Base-by-base conservation (phyloP, 768 basidiomycete species). In the Collybia sordida region DNA sequence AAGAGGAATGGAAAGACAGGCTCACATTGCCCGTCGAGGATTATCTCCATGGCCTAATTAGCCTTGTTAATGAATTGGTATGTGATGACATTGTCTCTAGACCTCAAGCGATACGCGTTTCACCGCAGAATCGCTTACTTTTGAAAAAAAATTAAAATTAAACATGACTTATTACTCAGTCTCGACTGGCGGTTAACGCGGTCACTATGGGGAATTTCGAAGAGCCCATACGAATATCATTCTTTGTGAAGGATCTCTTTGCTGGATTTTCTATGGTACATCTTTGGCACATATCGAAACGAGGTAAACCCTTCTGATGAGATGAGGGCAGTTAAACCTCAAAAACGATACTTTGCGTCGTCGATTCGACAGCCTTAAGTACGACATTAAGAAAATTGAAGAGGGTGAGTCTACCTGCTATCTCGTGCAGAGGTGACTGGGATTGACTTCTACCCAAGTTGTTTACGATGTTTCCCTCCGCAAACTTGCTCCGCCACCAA, bases 351-450 rank as follows among this genome's bases (percentile, higher is more conserved):
- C 72, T 0, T 69, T 93, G 15, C 82, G 90, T 3, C 79, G 88
- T 51, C 72, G 89, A 46, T 93, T 88, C 60, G 90, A 92, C 60
- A 82, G 86, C 54, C 71, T 92, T 27, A 92, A 93, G 60, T 93
- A 92, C 54, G 90, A 91, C 62, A 79, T 93, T 53, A 91, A 91
- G 65, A 91, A 90, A 59, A 87, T 93, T 15, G 90, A 92, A 70
- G 90, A 92, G 83, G 90, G 90, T 81, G 49, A 42, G 72, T 56
- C 24, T 35, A 15, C 23, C 21, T 24, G 15, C 42, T 23, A 21
- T 42, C 38, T n/a, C 47, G 42, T 23, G 22, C 28, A 27, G 14
- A 28, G 25, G 47, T 43, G 22, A 45, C 37, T 53, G 40, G 56
- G 35, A 28, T 49, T 44, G n/a, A n/a, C n/a, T 27, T 34, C 24